Base-by-base conservation (phyloP, 2,329 filamentous ascomycete genomes). In the Clarireedia monteithiana region DNA sequence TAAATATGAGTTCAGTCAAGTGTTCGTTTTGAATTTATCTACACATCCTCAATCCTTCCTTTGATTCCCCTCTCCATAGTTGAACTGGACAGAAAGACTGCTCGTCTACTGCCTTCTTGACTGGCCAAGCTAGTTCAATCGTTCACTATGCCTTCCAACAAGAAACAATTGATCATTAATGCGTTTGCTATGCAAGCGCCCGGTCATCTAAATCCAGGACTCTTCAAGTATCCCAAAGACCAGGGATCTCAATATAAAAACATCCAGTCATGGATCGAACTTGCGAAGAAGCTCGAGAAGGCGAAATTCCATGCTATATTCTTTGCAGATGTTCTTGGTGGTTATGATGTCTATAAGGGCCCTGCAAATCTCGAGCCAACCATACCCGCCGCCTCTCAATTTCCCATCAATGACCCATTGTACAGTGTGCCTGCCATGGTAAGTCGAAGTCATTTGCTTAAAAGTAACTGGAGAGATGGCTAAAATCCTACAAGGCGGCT, bases 331-430 rank as follows among this genome's bases (percentile, higher is more conserved):
- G 82, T 85, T 0, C 74, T 87, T 1, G 82, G 81, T 3, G 82
- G 82, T 5, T 87, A 88, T 64, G 84, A 89, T 71, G 83, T 88
- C 4, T 88, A 86, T 69, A 81, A 82, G 58, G 78, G 82, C 0
- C 80, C 80, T 0, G 69, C 73, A 4, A 84, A 80, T 58, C 73
- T 87, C 2, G 76, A 78, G 3, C 78, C 84, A 0, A 81, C 83
- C 0, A 77, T 86, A 49, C 67, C 75, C 0, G 80, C 82, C 0
- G 85, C 82, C 1, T 82, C 84, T 0, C 85, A 88, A 68, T 88
- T 82, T 77, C 85, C 85, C 0, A 81, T 87, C n/a, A 86, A 85
- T 58, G 84, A 88, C 66, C 84, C 84, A 0, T 65, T 88, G 1
- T 77, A 79, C 1, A 76, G 83, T 2, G 74, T 88, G 0, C 76